phyloP scores from a whole-genome alignment of 1,284 basidiomycete genomes.

The Macrocystidia cucumis region DNA sequence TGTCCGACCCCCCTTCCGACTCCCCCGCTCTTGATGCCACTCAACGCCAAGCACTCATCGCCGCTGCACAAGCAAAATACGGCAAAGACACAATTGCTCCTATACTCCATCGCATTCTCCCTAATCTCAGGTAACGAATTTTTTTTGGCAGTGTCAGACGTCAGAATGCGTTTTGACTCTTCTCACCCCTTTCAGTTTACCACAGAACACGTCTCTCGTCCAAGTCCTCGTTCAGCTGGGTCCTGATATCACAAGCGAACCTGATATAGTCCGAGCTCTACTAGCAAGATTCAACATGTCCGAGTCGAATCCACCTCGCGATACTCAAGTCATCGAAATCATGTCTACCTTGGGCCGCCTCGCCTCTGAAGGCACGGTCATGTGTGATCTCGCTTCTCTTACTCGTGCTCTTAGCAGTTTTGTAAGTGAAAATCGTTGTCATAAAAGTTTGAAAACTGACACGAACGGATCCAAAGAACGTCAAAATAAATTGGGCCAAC shows the following conservation, averaged over 20 bases:
- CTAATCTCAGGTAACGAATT: conserved; percentile 50
- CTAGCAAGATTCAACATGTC: conserved; percentile 67
- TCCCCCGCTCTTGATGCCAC: conserved; percentile 58
- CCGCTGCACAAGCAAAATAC: conserved; percentile 69
- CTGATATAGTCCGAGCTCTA: conserved; percentile 60
- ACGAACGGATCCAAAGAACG: conserved; percentile 33
- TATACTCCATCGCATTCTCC: conserved; percentile 44
- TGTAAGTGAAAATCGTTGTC: conserved; percentile 35
- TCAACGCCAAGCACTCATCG: conserved; percentile 67
- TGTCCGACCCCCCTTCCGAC: conserved; percentile 60
- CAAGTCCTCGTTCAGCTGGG: conserved; percentile 70
- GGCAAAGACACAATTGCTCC: conserved; percentile 45
- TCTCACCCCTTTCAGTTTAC: conserved; percentile 42
- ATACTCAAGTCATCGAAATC: conserved; percentile 62
- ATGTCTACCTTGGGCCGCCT: conserved; percentile 57
- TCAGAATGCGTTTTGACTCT: conserved; percentile 7
- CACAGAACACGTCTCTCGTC: conserved; percentile 58
- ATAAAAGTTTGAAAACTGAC: conserved; percentile 9
- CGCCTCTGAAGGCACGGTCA: conserved; percentile 58
- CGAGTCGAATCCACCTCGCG: conserved; percentile 59
- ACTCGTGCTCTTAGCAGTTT: conserved; percentile 63
- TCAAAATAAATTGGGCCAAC: conserved; percentile 69
- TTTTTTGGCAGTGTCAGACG: conserved; percentile 6
- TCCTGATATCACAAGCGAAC: conserved; percentile 66
- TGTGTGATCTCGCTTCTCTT: conserved; percentile 74